A percentile compares a stretch with the other conserved stretches of the same genome.
Conservation (phyloP, 2,329 filamentous ascomycete genomes). For the Penicillium sp. region DNA sequence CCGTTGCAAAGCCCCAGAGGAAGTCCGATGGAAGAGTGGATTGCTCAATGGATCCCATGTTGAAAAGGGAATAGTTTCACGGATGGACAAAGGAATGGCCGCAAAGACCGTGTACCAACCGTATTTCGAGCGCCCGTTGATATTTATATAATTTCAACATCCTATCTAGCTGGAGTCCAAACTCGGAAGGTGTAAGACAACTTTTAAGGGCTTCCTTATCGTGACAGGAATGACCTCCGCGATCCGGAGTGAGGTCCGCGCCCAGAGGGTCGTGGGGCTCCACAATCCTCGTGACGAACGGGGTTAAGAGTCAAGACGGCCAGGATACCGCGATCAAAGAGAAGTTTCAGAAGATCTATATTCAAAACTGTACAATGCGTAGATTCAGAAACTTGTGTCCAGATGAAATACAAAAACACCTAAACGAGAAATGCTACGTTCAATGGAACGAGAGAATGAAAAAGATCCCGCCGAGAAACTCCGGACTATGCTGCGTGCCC, state of each 20-base stretch:
- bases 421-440: constrained; percentile 8
- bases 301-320: constrained; percentile 12
- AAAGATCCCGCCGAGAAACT: constrained; percentile 16
- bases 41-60: constrained; percentile 28
- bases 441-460: constrained; percentile 8
- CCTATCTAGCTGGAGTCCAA: not conserved
- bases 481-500: constrained; percentile 18
- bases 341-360: not conserved
- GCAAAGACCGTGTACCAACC: not conserved
- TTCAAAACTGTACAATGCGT: not conserved
- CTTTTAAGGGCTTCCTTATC: constrained; percentile 21
- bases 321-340: constrained; percentile 13
- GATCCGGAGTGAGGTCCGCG: constrained; percentile 21
- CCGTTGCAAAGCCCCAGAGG: constrained; percentile 76
- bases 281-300: constrained; percentile 9
- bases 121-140: not conserved
- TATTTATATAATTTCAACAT: constrained; percentile 11
- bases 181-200: constrained; percentile 1
- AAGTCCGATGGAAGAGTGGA: constrained; percentile 62
- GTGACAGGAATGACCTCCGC: constrained; percentile 27
- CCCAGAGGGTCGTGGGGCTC: constrained; percentile 20
- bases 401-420: constrained; percentile 2
- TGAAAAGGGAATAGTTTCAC: not conserved
- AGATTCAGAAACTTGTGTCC: not conserved
- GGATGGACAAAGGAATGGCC: not conserved